These are phyloP conservation scores for Candida berthetii DNA, from an alignment of 805 yeast genomes.

Conservation along the genomic window DNA sequence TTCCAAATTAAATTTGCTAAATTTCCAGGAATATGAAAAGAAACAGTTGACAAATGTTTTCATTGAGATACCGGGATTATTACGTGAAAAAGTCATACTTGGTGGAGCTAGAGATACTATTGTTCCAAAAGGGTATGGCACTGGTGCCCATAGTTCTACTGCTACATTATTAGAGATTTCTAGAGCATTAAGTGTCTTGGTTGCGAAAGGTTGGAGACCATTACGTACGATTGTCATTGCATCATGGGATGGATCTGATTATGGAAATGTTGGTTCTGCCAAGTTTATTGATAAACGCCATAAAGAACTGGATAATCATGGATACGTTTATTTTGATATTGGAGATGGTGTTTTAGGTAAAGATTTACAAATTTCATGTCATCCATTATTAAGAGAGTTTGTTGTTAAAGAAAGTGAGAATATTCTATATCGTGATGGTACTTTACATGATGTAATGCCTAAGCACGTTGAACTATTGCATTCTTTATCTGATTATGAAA, in stretches of 20 bases:
- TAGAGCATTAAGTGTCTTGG: conserved; percentile 39
- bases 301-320: conserved; percentile 36
- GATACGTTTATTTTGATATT: conserved; percentile 48
- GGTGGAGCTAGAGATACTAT: conserved; percentile 50
- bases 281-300: conserved; percentile 66
- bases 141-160: conserved; percentile 45
- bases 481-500: conserved; percentile 48
- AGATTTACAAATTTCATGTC: conserved; percentile 38
- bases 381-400: conserved; percentile 49
- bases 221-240: conserved; percentile 61
- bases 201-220: conserved; percentile 62
- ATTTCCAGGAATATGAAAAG: conserved; percentile 33
- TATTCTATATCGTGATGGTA: conserved; percentile 40
- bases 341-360: conserved; percentile 48
- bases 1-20: conserved; percentile 29
- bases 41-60: conserved; percentile 42
- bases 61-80: conserved; percentile 50
- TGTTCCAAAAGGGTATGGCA: conserved; percentile 38
- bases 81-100: conserved; percentile 46
- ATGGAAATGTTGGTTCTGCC: conserved; percentile 69
- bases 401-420: conserved; percentile 38
- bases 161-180: conserved; percentile 46
- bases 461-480: conserved; percentile 36
- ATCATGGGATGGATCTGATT: conserved; percentile 81
- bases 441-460: conserved; percentile 27